phyloP scores from a whole-genome alignment of 177 flowering plant species.

The Vitis hybrid region DNA sequence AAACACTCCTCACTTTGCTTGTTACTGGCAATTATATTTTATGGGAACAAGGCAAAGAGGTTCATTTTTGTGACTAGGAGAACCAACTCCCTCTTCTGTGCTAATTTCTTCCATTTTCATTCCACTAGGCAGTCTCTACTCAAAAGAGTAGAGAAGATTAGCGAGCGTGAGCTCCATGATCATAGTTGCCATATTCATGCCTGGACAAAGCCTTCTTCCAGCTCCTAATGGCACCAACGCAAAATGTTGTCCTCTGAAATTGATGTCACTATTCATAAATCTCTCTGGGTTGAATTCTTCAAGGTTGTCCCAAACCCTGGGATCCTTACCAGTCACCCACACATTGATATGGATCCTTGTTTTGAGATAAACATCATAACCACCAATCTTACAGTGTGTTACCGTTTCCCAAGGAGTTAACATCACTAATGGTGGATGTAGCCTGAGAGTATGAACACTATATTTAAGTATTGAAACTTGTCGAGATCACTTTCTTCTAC shows the following conservation, averaged over 20 bases:
- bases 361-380: conserved; percentile 12
- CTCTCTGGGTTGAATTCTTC: conserved; percentile 10
- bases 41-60: too few species aligned
- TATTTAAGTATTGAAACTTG: conserved; percentile 20
- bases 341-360: conserved; percentile 13
- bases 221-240: conserved; percentile 5
- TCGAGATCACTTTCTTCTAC: conserved; percentile 19
- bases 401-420: not conserved
- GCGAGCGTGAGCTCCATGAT: too few species aligned
- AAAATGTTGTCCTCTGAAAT: conserved; percentile 8
- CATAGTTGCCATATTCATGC: not conserved
- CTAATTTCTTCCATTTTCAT: conserved; percentile 12
- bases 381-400: conserved; percentile 9
- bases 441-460: conserved; percentile 17
- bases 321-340: conserved; percentile 15
- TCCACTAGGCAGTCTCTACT: not conserved
- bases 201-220: conserved; percentile 22
- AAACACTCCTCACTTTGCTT: too few species aligned
- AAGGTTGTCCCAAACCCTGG: not conserved
- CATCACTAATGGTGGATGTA: conserved; percentile 22
- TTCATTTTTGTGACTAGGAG: too few species aligned
- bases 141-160: too few species aligned
- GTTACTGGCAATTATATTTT: too few species aligned
- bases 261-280: conserved; percentile 8
- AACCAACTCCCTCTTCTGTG: conserved; percentile 10